Evolutionary conservation across 148 eudicot species (phyloP).

Genomic region (Diospyros lotus): DNA sequence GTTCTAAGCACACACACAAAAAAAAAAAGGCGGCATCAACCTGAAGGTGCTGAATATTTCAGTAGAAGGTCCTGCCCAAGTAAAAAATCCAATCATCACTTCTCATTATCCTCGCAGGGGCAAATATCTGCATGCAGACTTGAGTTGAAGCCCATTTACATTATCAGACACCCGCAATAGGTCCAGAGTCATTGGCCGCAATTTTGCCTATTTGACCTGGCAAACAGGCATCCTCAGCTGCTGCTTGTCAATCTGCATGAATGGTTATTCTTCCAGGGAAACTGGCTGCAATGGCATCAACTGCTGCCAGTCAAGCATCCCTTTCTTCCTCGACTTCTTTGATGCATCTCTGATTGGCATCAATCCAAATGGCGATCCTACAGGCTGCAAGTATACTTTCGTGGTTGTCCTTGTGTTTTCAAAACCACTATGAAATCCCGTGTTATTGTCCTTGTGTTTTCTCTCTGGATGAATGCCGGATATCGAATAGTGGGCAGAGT

Average conservation of each 20-base stretch:
- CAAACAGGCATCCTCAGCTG: slow-evolving; percentile 6
- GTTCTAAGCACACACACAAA: too few relatives aligned
- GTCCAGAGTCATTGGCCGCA: slow-evolving; percentile 27
- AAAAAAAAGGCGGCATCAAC: not conserved
- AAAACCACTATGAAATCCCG: too few relatives aligned
- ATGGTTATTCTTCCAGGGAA: not conserved
- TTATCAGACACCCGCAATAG: slow-evolving; percentile 15
- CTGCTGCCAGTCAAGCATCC: slow-evolving; percentile 33
- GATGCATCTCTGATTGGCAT: slow-evolving; percentile 6
- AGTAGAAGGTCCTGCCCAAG: not conserved
- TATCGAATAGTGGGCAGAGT: too few relatives aligned
- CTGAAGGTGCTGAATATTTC: slow-evolving; percentile 17
- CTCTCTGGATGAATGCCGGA: too few relatives aligned
- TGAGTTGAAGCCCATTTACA: slow-evolving; percentile 1
- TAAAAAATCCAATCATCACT: not conserved
- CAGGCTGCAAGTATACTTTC: too few relatives aligned
- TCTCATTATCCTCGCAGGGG: not conserved
- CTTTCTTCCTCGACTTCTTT: not conserved
- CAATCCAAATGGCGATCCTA: not conserved
- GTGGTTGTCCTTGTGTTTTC: too few relatives aligned
- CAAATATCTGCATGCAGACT: not conserved
- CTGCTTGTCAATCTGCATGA: slow-evolving; percentile 28
- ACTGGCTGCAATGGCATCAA: slow-evolving; percentile 30
- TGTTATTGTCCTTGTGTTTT: too few relatives aligned
- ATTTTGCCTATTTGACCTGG: slow-evolving; percentile 14